These are phyloP conservation scores for Immersiporthe knoxdaviesiana DNA, from an alignment of 2,329 filamentous ascomycete species.

Conservation along the genomic window DNA sequence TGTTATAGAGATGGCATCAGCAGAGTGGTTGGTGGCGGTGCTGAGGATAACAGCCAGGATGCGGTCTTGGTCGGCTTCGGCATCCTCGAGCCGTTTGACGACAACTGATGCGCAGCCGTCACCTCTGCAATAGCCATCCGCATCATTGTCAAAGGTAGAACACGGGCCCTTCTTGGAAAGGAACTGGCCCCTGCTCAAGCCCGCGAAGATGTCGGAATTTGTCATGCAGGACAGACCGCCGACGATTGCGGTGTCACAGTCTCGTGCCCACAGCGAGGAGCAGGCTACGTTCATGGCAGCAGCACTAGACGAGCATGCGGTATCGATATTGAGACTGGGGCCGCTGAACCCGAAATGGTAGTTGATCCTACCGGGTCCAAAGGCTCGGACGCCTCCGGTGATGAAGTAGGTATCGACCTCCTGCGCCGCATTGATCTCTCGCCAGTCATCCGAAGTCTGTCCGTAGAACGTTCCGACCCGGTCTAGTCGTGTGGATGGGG, in stretches of 20 bases:
- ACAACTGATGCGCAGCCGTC: conserved; percentile 76
- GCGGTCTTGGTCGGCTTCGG: conserved; percentile 75
- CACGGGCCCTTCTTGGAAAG: conserved; percentile 76
- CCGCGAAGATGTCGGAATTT: conserved; percentile 79
- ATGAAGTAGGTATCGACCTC: conserved; percentile 65
- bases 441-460: conserved; percentile 76
- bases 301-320: conserved; percentile 76
- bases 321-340: conserved; percentile 73
- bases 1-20: conserved; percentile 80
- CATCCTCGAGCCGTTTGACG: conserved; percentile 79
- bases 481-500: conserved; percentile 66
- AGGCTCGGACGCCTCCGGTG: conserved; percentile 48
- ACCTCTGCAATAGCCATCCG: conserved; percentile 81
- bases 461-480: conserved; percentile 76
- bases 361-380: conserved; percentile 64
- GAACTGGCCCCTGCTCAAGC: conserved; percentile 76
- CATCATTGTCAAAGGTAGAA: conserved; percentile 79
- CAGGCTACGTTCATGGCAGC: conserved; percentile 74
- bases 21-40: conserved; percentile 79
- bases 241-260: conserved; percentile 80
- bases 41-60: conserved; percentile 77
- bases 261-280: conserved; percentile 72
- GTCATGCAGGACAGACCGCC: conserved; percentile 80
- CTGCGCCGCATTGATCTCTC: conserved; percentile 73
- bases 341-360: conserved; percentile 79